Evolutionary conservation across 148 eudicot genomes (phyloP).

Genomic region (Chenopodium album): DNA sequence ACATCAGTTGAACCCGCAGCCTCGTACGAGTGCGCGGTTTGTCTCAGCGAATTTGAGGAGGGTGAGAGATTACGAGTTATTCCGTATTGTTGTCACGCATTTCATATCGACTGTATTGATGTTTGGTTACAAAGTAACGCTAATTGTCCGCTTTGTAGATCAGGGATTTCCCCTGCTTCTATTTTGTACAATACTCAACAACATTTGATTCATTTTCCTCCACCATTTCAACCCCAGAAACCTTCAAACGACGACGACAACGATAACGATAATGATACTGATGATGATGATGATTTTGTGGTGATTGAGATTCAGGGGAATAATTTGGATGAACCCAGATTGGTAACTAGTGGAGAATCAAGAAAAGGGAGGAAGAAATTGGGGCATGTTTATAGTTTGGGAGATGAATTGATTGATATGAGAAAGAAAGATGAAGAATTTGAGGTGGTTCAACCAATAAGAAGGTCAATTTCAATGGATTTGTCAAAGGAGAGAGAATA

Average conservation of each 20-base stretch:
- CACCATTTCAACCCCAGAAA: neutral
- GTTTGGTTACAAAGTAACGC: constrained; percentile 82
- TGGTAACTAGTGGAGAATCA: constrained; percentile 23
- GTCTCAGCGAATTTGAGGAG: constrained; percentile 66
- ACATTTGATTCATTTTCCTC: neutral
- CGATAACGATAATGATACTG: constrained; percentile 32
- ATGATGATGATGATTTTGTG: constrained; percentile 68
- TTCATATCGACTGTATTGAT: constrained; percentile 92
- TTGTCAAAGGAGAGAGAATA: constrained; percentile 53
- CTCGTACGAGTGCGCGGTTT: constrained; percentile 68
- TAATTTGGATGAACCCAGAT: constrained; percentile 29
- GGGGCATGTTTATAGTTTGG: constrained; percentile 49
- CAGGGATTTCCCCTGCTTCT: constrained; percentile 46
- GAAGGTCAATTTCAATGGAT: constrained; percentile 91
- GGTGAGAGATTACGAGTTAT: constrained; percentile 66
- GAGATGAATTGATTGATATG: constrained; percentile 71
- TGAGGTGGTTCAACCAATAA: constrained; percentile 47
- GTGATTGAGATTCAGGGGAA: constrained; percentile 65
- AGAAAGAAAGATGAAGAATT: constrained; percentile 51
- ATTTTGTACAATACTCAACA: constrained; percentile 11
- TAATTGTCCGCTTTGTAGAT: constrained; percentile 85
- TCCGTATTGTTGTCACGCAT: constrained; percentile 72
- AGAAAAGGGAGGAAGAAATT: constrained; percentile 40
- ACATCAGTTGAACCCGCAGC: neutral
- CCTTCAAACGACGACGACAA: neutral